A percentile compares a stretch with the other conserved stretches of the same genome.
Conservation (phyloP, 139 green algal species). For the Desmodesmus armatus region DNA sequence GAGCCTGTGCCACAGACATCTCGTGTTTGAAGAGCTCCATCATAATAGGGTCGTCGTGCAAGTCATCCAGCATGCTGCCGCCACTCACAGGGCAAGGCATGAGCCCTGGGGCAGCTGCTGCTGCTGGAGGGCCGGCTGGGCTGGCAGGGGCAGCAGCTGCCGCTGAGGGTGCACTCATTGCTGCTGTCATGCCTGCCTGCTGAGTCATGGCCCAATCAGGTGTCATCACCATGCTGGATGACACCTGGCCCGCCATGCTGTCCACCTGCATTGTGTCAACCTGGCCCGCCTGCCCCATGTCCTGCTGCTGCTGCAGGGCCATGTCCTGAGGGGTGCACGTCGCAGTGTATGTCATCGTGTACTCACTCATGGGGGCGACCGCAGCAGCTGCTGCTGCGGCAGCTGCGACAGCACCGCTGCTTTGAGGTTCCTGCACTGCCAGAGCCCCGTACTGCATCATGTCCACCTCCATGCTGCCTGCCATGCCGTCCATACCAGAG, state of each 20-base stretch:
- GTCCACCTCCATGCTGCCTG: too few species aligned
- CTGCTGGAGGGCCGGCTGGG: neutral
- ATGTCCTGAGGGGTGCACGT: too few species aligned
- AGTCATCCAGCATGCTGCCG: conserved; percentile 35
- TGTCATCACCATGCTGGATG: too few species aligned
- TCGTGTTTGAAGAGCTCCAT: conserved; percentile 46
- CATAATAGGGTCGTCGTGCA: conserved; percentile 44
- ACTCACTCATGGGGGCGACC: neutral
- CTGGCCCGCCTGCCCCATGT: neutral
- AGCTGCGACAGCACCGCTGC: neutral
- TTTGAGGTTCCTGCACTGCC: too few species aligned
- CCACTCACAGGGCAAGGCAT: too few species aligned
- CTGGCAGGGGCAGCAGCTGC: neutral
- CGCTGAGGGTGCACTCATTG: neutral
- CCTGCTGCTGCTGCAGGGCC: neutral
- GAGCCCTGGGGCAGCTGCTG: neutral
- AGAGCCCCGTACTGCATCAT: too few species aligned
- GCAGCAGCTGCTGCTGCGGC: neutral
- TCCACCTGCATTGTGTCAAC: neutral
- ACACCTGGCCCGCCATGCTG: too few species aligned
- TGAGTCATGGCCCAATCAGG: too few species aligned
- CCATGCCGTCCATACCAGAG: too few species aligned
- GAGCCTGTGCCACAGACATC: conserved; percentile 36
- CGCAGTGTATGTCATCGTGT: too few species aligned
- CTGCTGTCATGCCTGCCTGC: neutral